These are phyloP conservation scores for Euphorbia lathyris DNA, from an alignment of 345 rosid species.

Conservation along the genomic window DNA sequence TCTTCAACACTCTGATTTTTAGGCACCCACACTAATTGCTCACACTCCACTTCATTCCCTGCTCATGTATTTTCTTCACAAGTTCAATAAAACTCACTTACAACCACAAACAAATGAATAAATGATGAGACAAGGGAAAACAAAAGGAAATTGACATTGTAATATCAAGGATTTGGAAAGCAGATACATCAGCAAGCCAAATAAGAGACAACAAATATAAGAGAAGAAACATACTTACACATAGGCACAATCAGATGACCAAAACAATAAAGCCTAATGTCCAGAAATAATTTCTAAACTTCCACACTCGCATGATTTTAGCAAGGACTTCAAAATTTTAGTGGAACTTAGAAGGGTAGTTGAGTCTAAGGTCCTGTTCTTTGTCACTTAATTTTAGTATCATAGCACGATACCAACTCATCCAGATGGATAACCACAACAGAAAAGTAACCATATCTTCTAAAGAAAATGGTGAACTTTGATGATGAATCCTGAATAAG, in stretches of 20 bases:
- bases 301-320: background rate
- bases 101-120: constrained; percentile 8
- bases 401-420: no score
- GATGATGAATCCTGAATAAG: no score
- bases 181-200: constrained; percentile 5
- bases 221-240: background rate
- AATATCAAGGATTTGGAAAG: constrained; percentile 7
- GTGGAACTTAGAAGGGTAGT: no score
- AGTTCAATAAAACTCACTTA: constrained; percentile 29
- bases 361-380: no score
- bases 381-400: no score
- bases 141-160: background rate
- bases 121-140: constrained; percentile 9
- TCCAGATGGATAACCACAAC: no score
- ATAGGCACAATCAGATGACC: background rate
- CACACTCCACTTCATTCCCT: constrained; percentile 99
- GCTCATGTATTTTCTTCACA: constrained; percentile 34
- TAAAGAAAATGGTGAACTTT: no score
- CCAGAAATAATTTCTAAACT: background rate
- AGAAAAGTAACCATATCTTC: no score
- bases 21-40: constrained; percentile 94
- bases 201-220: background rate
- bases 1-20: constrained; percentile 82
- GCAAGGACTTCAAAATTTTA: background rate
- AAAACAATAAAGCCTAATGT: background rate